Evolutionary conservation across 1,284 basidiomycete genomes (phyloP).

Genomic region (Pascua sp.): DNA sequence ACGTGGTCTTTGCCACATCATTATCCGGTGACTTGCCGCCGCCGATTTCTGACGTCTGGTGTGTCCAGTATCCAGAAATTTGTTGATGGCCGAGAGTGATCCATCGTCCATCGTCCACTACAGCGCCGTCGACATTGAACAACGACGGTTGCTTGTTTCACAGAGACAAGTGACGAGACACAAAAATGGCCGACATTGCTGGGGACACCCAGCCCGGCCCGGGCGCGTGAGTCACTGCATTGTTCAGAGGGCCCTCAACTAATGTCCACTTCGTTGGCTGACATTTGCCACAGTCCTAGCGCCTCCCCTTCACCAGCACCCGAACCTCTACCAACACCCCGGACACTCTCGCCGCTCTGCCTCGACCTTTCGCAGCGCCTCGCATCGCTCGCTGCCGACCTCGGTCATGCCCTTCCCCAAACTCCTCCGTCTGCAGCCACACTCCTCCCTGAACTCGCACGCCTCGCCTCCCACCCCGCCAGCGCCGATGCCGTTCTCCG

Average conservation of each 20-base stretch:
- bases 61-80: conserved; percentile 1
- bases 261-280: background rate
- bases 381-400: conserved; percentile 2
- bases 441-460: conserved; percentile 28
- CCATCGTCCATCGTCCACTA: too few relatives aligned
- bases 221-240: too few relatives aligned
- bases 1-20: too few relatives aligned
- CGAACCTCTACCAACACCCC: background rate
- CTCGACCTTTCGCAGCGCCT: conserved; percentile 11
- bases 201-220: too few relatives aligned
- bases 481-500: conserved; percentile 22
- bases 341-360: conserved; percentile 6
- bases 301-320: conserved; percentile 1
- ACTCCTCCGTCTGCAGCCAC: background rate
- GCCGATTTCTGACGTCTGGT: too few relatives aligned
- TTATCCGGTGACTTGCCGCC: too few relatives aligned
- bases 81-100: conserved; percentile 1
- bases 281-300: background rate
- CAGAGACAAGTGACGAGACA: too few relatives aligned
- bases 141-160: too few relatives aligned
- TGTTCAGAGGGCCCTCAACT: too few relatives aligned
- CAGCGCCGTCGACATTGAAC: too few relatives aligned
- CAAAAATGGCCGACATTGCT: too few relatives aligned
- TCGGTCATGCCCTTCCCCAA: conserved; percentile 1
- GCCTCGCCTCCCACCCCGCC: conserved; percentile 20